A percentile compares a stretch with the other conserved stretches of the same genome.
Conservation (phyloP, 306 rosid species). For the Astragalus glycyphyllos region DNA sequence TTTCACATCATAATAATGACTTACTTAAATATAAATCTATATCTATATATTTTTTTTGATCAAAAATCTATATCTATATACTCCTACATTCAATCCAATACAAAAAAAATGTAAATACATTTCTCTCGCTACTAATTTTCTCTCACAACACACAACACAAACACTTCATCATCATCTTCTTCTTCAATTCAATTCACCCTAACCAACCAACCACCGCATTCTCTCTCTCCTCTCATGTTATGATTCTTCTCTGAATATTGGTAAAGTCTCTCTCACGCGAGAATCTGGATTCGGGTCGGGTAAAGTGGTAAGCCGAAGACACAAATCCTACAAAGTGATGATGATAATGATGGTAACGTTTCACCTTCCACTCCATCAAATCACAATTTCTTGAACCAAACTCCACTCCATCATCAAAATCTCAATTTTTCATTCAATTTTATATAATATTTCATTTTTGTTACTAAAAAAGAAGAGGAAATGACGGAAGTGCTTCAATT, state of each 20-base stretch:
- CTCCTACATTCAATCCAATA: too few relatives aligned
- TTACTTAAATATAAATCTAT: too few relatives aligned
- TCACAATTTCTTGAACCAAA: constrained; percentile 72
- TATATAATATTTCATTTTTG: not conserved
- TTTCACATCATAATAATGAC: too few relatives aligned
- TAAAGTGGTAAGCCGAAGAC: constrained; percentile 39
- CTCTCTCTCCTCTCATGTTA: constrained; percentile 29
- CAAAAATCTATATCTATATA: too few relatives aligned
- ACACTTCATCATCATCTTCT: not conserved
- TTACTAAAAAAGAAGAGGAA: constrained; percentile 19
- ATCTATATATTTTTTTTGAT: too few relatives aligned
- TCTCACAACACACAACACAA: not conserved
- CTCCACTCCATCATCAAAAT: constrained; percentile 59
- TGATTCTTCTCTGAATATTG: constrained; percentile 39
- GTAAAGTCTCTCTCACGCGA: constrained; percentile 9
- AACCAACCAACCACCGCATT: constrained; percentile 43
- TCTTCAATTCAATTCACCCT: constrained; percentile 37
- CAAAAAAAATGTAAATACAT: not conserved
- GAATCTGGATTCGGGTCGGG: constrained; percentile 40
- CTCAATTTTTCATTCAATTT: constrained; percentile 34
- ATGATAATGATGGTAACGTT: constrained; percentile 60
- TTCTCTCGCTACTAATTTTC: not conserved
- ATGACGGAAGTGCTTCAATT: constrained; percentile 90
- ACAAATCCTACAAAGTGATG: not conserved
- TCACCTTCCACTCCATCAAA: constrained; percentile 62